Percentiles rank a stretch among this genome's conserved stretches.
Conservation (phyloP, 1,284 basidiomycete genomes). For the Ganoderma resinaceum region DNA sequence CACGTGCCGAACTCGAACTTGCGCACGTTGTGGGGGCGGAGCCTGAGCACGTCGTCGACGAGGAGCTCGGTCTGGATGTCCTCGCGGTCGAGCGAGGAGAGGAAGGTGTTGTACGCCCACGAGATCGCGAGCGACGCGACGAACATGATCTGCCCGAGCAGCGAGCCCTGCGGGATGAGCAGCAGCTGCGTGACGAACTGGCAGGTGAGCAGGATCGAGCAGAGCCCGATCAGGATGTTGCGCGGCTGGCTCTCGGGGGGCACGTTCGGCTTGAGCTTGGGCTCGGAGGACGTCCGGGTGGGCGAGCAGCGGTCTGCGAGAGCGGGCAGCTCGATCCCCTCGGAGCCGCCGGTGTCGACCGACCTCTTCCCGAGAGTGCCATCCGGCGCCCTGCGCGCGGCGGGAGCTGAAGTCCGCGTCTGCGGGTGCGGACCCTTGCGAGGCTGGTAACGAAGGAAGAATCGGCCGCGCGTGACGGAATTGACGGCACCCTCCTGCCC, state of each 20-base stretch:
- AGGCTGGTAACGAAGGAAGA: constrained; percentile 11
- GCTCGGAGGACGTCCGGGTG: not conserved
- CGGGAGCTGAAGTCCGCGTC: not conserved
- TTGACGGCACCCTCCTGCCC: constrained; percentile 18
- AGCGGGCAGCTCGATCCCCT: not conserved
- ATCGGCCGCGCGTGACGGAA: constrained; percentile 16
- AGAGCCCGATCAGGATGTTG: constrained; percentile 18
- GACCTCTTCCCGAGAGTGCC: not conserved
- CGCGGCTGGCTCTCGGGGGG: not conserved
- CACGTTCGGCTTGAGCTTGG: not conserved
- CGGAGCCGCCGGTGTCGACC: not conserved
- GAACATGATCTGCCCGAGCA: constrained; percentile 33
- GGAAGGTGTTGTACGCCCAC: constrained; percentile 31
- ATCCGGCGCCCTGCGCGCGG: not conserved
- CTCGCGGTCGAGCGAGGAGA: constrained; percentile 30
- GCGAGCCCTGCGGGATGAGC: constrained; percentile 28
- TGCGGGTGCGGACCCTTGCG: not conserved
- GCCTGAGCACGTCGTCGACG: constrained; percentile 14
- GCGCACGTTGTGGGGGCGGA: not conserved
- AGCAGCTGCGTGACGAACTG: constrained; percentile 32
- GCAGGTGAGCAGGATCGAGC: constrained; percentile 24
- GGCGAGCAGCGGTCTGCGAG: too few species aligned
- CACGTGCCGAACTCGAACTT: constrained; percentile 26
- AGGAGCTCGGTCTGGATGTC: constrained; percentile 29
- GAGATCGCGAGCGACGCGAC: constrained; percentile 27